These are phyloP conservation scores for Penicillium cataractarum DNA, from an alignment of 495 filamentous ascomycete genomes.

Conservation along the genomic window DNA sequence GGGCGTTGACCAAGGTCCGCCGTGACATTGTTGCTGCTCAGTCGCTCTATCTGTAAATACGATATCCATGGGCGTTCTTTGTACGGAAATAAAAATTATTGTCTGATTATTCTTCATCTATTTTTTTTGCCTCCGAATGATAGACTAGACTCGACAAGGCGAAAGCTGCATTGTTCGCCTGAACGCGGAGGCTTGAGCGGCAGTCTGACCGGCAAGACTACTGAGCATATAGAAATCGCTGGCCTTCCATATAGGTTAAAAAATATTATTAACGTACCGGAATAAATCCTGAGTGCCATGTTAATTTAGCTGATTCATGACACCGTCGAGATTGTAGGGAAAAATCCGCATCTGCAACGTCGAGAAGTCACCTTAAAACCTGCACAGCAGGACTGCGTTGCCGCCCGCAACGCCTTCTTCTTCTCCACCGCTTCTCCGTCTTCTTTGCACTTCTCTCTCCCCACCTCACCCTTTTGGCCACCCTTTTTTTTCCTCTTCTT, in stretches of 20 bases:
- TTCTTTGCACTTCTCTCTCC: conserved; percentile 45
- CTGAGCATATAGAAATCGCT: neutral
- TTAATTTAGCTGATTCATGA: conserved; percentile 2
- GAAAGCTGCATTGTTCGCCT: conserved; percentile 1
- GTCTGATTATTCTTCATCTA: conserved; percentile 2
- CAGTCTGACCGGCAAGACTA: neutral
- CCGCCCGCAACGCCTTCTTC: conserved; percentile 45
- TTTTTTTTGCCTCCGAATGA: neutral
- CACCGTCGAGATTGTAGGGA: conserved; percentile 16
- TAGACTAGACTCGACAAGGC: conserved; percentile 5
- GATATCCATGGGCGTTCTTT: conserved; percentile 18
- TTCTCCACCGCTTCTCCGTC: conserved; percentile 47
- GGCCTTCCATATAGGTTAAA: neutral
- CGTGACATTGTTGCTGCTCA: conserved; percentile 93
- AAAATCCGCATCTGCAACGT: conserved; percentile 30
- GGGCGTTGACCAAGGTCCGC: conserved; percentile 78
- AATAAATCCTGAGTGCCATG: neutral
- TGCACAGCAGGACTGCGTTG: conserved; percentile 43
- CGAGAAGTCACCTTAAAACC: conserved; percentile 28
- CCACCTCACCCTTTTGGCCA: conserved; percentile 42
- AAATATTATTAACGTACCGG: neutral
- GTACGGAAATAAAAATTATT: conserved; percentile 10
- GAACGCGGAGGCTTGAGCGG: conserved; percentile 16
- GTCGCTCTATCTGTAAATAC: conserved; percentile 76
- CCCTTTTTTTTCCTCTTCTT: conserved; percentile 35